phyloP scores from a whole-genome alignment of 768 basidiomycete genomes.

The Tylopilus rubrobrunneus region DNA sequence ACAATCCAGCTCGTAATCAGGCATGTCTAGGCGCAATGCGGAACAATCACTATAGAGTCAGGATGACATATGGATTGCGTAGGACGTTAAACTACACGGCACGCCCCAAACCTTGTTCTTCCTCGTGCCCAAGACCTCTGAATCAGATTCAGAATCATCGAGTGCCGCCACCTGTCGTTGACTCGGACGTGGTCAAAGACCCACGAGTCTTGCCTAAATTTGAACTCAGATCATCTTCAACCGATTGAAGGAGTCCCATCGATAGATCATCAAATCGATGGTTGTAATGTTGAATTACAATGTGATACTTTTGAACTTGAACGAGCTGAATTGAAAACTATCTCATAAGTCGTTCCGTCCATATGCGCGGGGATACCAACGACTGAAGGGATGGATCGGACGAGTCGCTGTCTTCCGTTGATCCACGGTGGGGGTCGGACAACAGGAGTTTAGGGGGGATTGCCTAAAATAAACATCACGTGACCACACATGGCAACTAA shows the following conservation, averaged over 20 bases:
- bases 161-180: too few relatives aligned
- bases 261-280: too few relatives aligned
- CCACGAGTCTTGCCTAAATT: too few relatives aligned
- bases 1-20: neutral
- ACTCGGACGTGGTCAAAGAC: too few relatives aligned
- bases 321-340: neutral
- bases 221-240: too few relatives aligned
- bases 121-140: neutral
- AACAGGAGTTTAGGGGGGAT: neutral
- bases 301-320: too few relatives aligned
- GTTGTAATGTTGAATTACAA: too few relatives aligned
- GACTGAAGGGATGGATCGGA: neutral
- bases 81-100: neutral
- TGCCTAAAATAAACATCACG: conserved; percentile 4
- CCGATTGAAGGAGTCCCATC: too few relatives aligned
- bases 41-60: neutral
- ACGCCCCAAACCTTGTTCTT: neutral
- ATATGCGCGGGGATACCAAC: neutral
- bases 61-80: neutral
- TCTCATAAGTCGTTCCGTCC: too few relatives aligned
- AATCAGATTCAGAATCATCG: neutral
- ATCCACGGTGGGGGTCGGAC: too few relatives aligned
- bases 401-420: neutral
- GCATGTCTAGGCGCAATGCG: conserved; percentile 1
- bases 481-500: conserved; percentile 6